Evolutionary conservation across 495 filamentous ascomycete genomes (phyloP).

Genomic region (Hypomontagnella submonticulosa): DNA sequence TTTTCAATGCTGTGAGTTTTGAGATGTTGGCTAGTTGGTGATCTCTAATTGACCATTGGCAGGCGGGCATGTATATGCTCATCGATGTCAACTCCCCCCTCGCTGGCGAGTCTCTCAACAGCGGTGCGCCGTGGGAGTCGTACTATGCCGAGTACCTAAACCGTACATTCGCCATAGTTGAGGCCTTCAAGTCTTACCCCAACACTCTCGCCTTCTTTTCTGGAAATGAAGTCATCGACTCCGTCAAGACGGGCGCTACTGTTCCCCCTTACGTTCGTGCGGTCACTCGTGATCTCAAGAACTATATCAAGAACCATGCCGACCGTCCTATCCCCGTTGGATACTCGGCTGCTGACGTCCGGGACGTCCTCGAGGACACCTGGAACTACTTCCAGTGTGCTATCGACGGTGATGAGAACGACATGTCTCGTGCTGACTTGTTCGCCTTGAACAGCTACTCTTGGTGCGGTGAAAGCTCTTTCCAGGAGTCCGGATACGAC

Average conservation of each 20-base stretch:
- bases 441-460: constrained; percentile 96
- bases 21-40: not conserved
- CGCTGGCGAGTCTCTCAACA: constrained; percentile 77
- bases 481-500: constrained; percentile 76
- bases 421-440: constrained; percentile 79
- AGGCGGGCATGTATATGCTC: constrained; percentile 68
- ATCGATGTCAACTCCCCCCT: constrained; percentile 95
- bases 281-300: constrained; percentile 84
- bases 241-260: constrained; percentile 61
- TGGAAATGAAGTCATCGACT: constrained; percentile 93
- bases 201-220: constrained; percentile 93
- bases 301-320: constrained; percentile 81
- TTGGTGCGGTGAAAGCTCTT: constrained; percentile 87
- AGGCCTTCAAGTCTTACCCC: constrained; percentile 93
- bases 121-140: constrained; percentile 71
- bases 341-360: constrained; percentile 95
- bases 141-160: constrained; percentile 82
- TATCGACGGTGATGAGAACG: constrained; percentile 69
- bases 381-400: constrained; percentile 87
- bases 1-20: constrained; percentile 86
- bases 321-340: constrained; percentile 80
- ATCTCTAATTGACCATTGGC: constrained; percentile 4
- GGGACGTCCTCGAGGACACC: constrained; percentile 78
- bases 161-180: constrained; percentile 88
- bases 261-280: constrained; percentile 77